Base-by-base conservation (phyloP, 306 rosid species). In the Glycyrrhiza uralensis region DNA sequence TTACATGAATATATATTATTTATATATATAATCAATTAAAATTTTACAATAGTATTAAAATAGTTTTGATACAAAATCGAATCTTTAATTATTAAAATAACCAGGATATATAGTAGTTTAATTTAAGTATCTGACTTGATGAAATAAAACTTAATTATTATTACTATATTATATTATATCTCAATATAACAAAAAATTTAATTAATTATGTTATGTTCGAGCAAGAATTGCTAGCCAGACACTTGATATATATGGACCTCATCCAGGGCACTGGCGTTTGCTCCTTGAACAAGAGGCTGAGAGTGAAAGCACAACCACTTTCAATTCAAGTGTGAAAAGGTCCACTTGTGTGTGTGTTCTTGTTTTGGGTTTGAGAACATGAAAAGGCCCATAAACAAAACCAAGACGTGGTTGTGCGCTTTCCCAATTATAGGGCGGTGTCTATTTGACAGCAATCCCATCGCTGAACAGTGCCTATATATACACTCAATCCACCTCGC, bases 241-340 rank as follows among this genome's bases (percentile, higher is more conserved):
- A 26, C 15, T 64, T 73, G 62, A 60, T 3, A 59, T 20, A 60
- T 3, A 59, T 20, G 60, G 11, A 39, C 17, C 19, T 18, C 17
- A 35, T 61, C 17, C 30, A 36, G 17, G 17, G 42, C 49, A 38
- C 18, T 2, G 20, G 46, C 76, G 17, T 42, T 12, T 17, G 63
- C 17, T 57, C 15, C 14, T 28, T 13, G 15, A 7, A 11, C 50
- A 61, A 41, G 74, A 71, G 49, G 45, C 0, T 78, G 74, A 71
- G 73, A 33, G n/a, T 33, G 78, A 78, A 61, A 33, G 45, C 50
- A 23, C 55, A 61, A 66, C 78, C 68, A 71, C 78, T 42, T 70
- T 14, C 4, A 63, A 32, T 70, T 14, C 4, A 63, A 32, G 46
- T 45, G 45, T 17, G 14, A 61, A 23, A 12, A 54, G 70, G 61